phyloP scores from a whole-genome alignment of 805 yeast genomes.

The Candida vaughaniae region DNA sequence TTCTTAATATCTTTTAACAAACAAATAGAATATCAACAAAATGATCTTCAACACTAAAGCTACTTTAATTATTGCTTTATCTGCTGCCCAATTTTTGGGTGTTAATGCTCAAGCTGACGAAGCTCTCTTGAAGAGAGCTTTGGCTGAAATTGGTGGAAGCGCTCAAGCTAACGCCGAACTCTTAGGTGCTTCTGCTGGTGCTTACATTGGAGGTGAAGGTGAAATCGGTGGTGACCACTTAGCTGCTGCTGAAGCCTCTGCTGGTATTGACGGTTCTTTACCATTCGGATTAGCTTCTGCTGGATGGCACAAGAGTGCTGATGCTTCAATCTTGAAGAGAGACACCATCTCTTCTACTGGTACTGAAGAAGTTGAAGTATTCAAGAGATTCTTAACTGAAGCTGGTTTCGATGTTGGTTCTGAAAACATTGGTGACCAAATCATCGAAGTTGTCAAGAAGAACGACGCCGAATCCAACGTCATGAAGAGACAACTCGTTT shows the following conservation, averaged over 20 bases:
- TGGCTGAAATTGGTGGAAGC: conserved; percentile 11
- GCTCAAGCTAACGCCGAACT: conserved; percentile 11
- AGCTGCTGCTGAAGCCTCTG: conserved; percentile 12
- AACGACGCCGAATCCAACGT: conserved; percentile 10
- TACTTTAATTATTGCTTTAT: conserved; percentile 18
- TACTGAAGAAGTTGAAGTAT: conserved; percentile 10
- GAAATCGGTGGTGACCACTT: conserved; percentile 15
- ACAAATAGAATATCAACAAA: not conserved
- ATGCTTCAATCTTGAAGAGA: conserved; percentile 10
- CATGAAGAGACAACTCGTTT: conserved; percentile 11
- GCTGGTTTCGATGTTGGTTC: conserved; percentile 7
- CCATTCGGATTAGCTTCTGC: conserved; percentile 7
- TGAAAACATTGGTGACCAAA: conserved; percentile 3
- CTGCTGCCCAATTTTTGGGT: conserved; percentile 19
- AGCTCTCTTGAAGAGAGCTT: conserved; percentile 12
- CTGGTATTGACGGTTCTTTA: conserved; percentile 8
- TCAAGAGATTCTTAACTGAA: conserved; percentile 10
- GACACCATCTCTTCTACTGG: conserved; percentile 8
- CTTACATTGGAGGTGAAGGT: conserved; percentile 11
- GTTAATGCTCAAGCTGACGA: conserved; percentile 11
- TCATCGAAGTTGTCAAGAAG: conserved; percentile 12
- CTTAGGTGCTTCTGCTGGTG: conserved; percentile 7
- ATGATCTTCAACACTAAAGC: conserved; percentile 13
- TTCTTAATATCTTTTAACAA: not conserved
- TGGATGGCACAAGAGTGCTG: conserved; percentile 2